phyloP scores from a whole-genome alignment of 148 eudicot genomes.

The Pouteria glomerata region DNA sequence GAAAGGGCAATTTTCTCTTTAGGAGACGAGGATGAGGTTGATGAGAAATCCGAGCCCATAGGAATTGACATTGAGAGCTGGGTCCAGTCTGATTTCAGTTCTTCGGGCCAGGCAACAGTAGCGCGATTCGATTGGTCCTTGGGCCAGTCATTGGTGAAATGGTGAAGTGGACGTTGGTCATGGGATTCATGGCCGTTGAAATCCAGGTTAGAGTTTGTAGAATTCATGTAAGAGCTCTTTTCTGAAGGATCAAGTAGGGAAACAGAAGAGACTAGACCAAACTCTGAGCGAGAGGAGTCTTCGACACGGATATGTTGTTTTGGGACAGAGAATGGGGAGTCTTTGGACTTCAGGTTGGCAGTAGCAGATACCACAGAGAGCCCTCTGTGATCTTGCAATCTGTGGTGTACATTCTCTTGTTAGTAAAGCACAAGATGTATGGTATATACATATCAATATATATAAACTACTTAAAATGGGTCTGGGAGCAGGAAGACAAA shows the following conservation, averaged over 20 bases:
- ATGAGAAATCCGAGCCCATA: conserved; percentile 43
- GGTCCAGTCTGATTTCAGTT: conserved; percentile 21
- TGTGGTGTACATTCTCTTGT: conserved; percentile 21
- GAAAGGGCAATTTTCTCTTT: conserved; percentile 31
- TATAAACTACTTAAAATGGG: too few relatives aligned
- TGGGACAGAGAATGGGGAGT: conserved; percentile 12
- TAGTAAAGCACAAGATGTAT: too few relatives aligned
- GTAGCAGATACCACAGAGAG: conserved; percentile 28
- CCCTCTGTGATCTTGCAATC: conserved; percentile 19
- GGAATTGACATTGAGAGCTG: conserved; percentile 54
- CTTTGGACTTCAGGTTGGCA: conserved; percentile 29
- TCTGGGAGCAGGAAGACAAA: too few relatives aligned
- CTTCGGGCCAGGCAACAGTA: conserved; percentile 29
- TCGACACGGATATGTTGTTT: conserved; percentile 18
- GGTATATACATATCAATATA: too few relatives aligned
- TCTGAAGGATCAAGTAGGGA: conserved; percentile 41
- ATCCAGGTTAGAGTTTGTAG: conserved; percentile 12
- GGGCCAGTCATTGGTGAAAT: conserved; percentile 51
- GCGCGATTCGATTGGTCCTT: conserved; percentile 19
- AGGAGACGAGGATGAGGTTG: conserved; percentile 47
- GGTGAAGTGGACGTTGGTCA: conserved; percentile 18
- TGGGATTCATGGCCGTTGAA: conserved; percentile 6
- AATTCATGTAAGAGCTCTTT: conserved; percentile 20
- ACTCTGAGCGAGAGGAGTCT: conserved; percentile 21
- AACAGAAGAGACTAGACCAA: conserved; percentile 38